Percentiles rank a stretch among this genome's conserved stretches.
Conservation (phyloP, 2,329 filamentous ascomycete species). For the Penicillium sp. region DNA sequence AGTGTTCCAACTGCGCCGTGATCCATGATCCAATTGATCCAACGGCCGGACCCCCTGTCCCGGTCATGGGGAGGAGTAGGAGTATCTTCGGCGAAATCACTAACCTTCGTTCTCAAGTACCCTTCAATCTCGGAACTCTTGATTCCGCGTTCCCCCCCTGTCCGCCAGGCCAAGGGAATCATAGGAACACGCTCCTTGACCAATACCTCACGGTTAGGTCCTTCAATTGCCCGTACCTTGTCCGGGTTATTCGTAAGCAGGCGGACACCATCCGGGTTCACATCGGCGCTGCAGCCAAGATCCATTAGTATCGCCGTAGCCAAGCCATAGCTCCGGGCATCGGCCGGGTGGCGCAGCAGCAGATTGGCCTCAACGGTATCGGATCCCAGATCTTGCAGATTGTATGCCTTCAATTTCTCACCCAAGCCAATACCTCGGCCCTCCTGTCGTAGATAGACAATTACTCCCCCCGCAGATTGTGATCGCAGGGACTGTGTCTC, state of each 20-base stretch:
- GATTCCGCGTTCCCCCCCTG: constrained; percentile 77
- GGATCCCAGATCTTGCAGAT: constrained; percentile 93
- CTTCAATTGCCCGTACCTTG: constrained; percentile 93
- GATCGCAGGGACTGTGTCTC: constrained; percentile 45
- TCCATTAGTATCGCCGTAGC: constrained; percentile 94
- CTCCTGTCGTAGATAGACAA: constrained; percentile 94
- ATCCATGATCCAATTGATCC: neutral
- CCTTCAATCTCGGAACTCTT: constrained; percentile 87
- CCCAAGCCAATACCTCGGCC: constrained; percentile 92
- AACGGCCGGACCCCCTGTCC: neutral
- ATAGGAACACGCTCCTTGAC: constrained; percentile 92
- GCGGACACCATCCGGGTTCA: constrained; percentile 67
- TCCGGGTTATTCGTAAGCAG: constrained; percentile 97
- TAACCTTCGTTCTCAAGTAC: constrained; percentile 92
- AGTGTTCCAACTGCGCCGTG: neutral
- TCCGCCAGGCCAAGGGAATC: constrained; percentile 92
- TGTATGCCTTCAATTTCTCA: constrained; percentile 97
- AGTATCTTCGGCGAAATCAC: constrained; percentile 33
- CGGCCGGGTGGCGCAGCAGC: constrained; percentile 86
- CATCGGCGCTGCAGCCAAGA: constrained; percentile 72
- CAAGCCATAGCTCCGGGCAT: constrained; percentile 93
- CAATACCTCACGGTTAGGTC: constrained; percentile 82
- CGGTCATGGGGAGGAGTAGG: neutral
- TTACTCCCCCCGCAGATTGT: constrained; percentile 77
- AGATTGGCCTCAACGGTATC: constrained; percentile 98